Percentiles rank a stretch among this genome's conserved stretches.
Evolutionary conservation across 805 yeast species (phyloP).

Genomic region (Ogataea trehalophila): DNA sequence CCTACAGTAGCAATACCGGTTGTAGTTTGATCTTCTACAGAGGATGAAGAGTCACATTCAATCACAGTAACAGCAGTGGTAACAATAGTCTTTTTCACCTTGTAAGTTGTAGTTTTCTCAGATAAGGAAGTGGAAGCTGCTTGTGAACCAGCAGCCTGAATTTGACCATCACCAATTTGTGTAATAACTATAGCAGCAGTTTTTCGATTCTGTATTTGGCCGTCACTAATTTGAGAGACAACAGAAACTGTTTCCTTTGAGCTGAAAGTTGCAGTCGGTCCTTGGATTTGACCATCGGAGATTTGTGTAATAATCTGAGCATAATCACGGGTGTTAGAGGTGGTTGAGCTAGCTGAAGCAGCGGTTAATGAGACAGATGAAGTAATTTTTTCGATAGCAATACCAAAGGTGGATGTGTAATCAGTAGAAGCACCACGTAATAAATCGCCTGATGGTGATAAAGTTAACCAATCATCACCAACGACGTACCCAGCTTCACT

Average conservation of each 20-base stretch:
- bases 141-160: slow-evolving; percentile 21
- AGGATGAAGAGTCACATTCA: slow-evolving; percentile 17
- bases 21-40: slow-evolving; percentile 8
- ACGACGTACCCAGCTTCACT: slow-evolving; percentile 42
- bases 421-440: slow-evolving; percentile 52
- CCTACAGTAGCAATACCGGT: slow-evolving; percentile 6
- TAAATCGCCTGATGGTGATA: slow-evolving; percentile 54
- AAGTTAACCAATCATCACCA: slow-evolving; percentile 59
- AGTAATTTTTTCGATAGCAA: slow-evolving; percentile 53
- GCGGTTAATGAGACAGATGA: slow-evolving; percentile 28
- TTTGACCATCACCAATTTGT: slow-evolving; percentile 48
- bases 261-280: slow-evolving; percentile 23
- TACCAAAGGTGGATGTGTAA: slow-evolving; percentile 57
- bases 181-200: slow-evolving; percentile 32
- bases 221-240: slow-evolving; percentile 41
- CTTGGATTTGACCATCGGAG: slow-evolving; percentile 41
- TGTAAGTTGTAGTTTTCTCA: slow-evolving; percentile 11
- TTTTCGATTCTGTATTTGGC: slow-evolving; percentile 40
- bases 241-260: slow-evolving; percentile 23
- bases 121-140: slow-evolving; percentile 1
- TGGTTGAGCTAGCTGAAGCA: slow-evolving; percentile 9
- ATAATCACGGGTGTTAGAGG: slow-evolving; percentile 37
- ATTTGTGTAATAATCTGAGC: slow-evolving; percentile 33
- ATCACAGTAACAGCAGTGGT: slow-evolving; percentile 6
- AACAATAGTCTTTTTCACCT: slow-evolving; percentile 8